A percentile compares a stretch with the other conserved stretches of the same genome.
Evolutionary conservation across 257 asterid genomes (phyloP).

Genomic region (Plantago major): DNA sequence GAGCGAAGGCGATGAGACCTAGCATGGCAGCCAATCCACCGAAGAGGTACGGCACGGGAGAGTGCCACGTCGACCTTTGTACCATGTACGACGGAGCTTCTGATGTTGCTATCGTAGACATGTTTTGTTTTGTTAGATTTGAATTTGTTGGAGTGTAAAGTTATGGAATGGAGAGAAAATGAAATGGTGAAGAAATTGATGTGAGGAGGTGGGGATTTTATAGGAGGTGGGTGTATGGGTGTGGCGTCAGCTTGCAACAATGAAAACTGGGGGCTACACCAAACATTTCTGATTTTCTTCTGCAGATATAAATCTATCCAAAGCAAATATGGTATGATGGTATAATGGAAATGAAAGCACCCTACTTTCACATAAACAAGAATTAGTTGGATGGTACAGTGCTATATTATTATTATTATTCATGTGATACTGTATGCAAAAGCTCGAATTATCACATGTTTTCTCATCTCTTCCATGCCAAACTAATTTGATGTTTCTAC

Average conservation of each 20-base stretch:
- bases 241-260: neutral
- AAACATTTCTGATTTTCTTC: neutral
- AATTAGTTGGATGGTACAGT: too few relatives aligned
- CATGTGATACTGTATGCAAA: too few relatives aligned
- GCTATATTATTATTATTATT: too few relatives aligned
- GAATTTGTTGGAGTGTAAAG: too few relatives aligned
- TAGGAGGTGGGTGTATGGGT: neutral
- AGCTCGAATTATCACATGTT: too few relatives aligned
- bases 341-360: too few relatives aligned
- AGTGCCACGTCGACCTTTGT: constrained; percentile 27
- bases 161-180: neutral
- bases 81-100: constrained; percentile 16
- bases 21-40: constrained; percentile 50
- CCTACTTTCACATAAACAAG: too few relatives aligned
- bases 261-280: constrained; percentile 10
- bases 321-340: neutral
- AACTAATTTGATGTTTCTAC: too few relatives aligned
- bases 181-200: neutral
- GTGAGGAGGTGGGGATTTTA: constrained; percentile 2
- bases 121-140: neutral
- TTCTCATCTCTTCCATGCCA: too few relatives aligned
- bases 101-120: neutral
- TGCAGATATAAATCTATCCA: neutral
- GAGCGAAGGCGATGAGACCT: constrained; percentile 44
- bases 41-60: constrained; percentile 50